A percentile compares a stretch with the other conserved stretches of the same genome.
Conservation (phyloP, 805 yeast genomes). For the Wickerhamomyces ciferrii region DNA sequence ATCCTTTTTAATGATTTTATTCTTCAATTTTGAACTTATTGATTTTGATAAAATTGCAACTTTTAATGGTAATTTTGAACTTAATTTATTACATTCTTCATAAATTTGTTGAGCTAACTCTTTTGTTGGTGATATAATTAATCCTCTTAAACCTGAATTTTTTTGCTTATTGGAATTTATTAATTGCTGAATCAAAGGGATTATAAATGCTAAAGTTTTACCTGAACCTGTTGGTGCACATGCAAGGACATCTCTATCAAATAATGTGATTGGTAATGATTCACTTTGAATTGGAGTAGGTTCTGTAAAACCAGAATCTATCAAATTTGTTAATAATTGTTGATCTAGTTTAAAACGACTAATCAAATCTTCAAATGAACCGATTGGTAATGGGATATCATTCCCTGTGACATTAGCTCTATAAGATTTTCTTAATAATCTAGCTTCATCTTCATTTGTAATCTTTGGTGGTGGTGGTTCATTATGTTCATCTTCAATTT, state of each 20-base stretch:
- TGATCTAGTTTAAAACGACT: constrained; percentile 62
- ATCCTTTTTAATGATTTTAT: constrained; percentile 49
- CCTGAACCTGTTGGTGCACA: constrained; percentile 99
- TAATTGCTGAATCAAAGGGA: constrained; percentile 69
- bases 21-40: constrained; percentile 59
- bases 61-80: constrained; percentile 39
- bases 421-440: constrained; percentile 49
- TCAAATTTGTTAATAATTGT: constrained; percentile 50
- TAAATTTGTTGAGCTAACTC: constrained; percentile 88
- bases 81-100: constrained; percentile 56
- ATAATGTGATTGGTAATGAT: constrained; percentile 70
- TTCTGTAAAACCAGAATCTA: constrained; percentile 65
- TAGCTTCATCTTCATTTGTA: constrained; percentile 53
- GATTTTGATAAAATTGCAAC: constrained; percentile 68
- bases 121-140: constrained; percentile 89
- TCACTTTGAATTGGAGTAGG: constrained; percentile 96
- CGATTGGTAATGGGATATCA: constrained; percentile 88
- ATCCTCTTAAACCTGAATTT: constrained; percentile 53
- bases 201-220: constrained; percentile 84
- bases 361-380: constrained; percentile 78
- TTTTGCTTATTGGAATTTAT: constrained; percentile 10
- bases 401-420: constrained; percentile 73
- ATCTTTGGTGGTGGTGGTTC: constrained; percentile 39
- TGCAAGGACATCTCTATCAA: constrained; percentile 74
- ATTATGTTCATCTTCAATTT: constrained; percentile 23